Evolutionary conservation across 352 stramenopile species (phyloP), one percentile per base, ranked within the genome.

Genomic region (Phytopythium aichiense): DNA sequence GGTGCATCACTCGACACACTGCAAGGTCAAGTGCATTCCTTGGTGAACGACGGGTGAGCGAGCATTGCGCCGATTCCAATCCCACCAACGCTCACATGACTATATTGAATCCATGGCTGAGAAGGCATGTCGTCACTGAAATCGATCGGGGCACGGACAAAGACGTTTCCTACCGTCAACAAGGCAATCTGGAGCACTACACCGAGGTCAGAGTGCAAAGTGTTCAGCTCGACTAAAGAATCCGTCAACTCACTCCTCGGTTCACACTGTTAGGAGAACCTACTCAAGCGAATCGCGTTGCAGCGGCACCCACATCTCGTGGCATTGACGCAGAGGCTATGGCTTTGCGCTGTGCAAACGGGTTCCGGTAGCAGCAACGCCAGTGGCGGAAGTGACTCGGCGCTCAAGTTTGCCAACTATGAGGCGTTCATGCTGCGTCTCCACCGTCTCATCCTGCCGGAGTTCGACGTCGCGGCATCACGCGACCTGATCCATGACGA

Each of bases 141-240:
- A 53, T 80, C 0, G 66, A 81, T 38, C n/a, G 46, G 2, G 61
- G 35, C 9, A 46, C 49, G 8, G 54, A 56, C 6, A 46, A 65
- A 9, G 69, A 80, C 16, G 71, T 93, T 18, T 77, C 73, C 3
- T 91, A 91, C 28, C 73, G 79, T 0, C 67, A 84, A 22, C 84
- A 93, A 65, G 84, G 84, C 48, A 82, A 93, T 49, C 65, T 93
- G 18, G 79, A 87, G 13, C 77, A 83, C 42, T 93, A 93, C 65
- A 90, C 81, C 0, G 67, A 89, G 70, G 84, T 90, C 67, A 7
- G 49, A n/a, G 13, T 42, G 1, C n/a, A 33, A 23, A 38, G 16
- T 9, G 11, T 7, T 1, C n/a, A 13, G 0, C 2, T 8, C 35
- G 48, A 53, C 5, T 35, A 9, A 15, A 25, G 20, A 12, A 56